Evolutionary conservation across 2,329 filamentous ascomycete species (phyloP), one percentile per base, ranked within the genome.

Genomic region (Calcarisporium arbuscula): DNA sequence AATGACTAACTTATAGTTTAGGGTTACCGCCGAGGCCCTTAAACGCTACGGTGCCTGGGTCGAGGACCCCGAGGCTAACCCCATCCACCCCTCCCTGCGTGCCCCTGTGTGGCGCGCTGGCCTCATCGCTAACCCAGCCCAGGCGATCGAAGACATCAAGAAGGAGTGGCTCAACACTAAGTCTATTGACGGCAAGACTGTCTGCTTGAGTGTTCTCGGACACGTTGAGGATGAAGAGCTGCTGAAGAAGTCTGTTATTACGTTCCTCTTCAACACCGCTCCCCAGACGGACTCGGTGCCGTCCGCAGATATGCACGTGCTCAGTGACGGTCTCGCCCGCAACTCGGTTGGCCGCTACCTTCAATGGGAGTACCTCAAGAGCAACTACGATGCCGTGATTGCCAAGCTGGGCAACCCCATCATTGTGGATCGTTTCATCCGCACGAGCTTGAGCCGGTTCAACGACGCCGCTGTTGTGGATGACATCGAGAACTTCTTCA

Each of bases 171-270:
- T 78, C 43, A 80, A 70, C 32, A 92, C 87, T 10, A 82, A 82
- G 34, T 86, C 88, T 7, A 80, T 95, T 23, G 92, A 96, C 51
- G 89, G 88, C 49, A 94, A 89, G 61, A 88, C 95, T 47, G 84
- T 94, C 44, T 83, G 79, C 46, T 74, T 96, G 4, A 68, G 74
- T 23, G 77, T 84, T 5, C 72, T 98, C 28, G 87, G 88, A 21
- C 77, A 80, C 25, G 79, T 84, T 15, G 80, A 82, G 48, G 77
- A 86, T 36, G 54, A 62, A 9, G 74, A 78, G 8, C 66, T 95
- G 19, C 78, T 94, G 28, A 65, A 72, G 37, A 62, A 61, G 62
- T 81, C 52, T 70, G 80, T 72, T 53, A 83, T 68, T 49, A 81
- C 61, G 74, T 95, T 89, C 61, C 82, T 94, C 60, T 89, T 86